phyloP scores from a whole-genome alignment of 345 rosid species.

The Litchi chinensis region DNA sequence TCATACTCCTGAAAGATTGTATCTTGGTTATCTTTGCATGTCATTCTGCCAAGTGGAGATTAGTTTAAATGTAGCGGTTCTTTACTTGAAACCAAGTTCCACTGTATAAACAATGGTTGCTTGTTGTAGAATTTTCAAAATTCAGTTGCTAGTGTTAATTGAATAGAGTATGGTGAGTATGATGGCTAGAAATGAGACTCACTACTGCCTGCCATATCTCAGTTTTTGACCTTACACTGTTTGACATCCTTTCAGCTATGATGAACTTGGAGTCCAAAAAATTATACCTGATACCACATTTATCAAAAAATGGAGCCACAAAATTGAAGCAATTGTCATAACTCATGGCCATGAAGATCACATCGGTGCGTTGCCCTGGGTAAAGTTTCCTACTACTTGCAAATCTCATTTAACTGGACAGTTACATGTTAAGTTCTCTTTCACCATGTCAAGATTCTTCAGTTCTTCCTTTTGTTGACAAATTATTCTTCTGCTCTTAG shows the following conservation, averaged over 20 bases:
- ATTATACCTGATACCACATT: conserved; percentile 95
- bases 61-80: not conserved
- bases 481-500: not conserved
- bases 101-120: not conserved
- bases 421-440: not conserved
- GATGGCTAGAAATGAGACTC: not conserved
- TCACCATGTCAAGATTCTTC: not conserved
- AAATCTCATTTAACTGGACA: conserved; percentile 4
- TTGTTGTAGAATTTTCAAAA: conserved; percentile 5
- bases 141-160: not conserved
- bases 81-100: not conserved
- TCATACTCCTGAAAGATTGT: not conserved
- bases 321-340: conserved; percentile 95
- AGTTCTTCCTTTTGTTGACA: not conserved
- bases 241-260: conserved; percentile 54
- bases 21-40: conserved; percentile 17
- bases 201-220: not conserved
- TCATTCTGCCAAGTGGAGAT: conserved; percentile 7
- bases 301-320: conserved; percentile 92
- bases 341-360: conserved; percentile 99
- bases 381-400: conserved; percentile 60
- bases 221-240: conserved; percentile 22
- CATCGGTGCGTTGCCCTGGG: conserved; percentile 99
- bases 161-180: not conserved
- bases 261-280: conserved; percentile 94